These are phyloP conservation scores for Corrigiola litoralis DNA, from an alignment of 179 eudicot species.

Conservation along the genomic window DNA sequence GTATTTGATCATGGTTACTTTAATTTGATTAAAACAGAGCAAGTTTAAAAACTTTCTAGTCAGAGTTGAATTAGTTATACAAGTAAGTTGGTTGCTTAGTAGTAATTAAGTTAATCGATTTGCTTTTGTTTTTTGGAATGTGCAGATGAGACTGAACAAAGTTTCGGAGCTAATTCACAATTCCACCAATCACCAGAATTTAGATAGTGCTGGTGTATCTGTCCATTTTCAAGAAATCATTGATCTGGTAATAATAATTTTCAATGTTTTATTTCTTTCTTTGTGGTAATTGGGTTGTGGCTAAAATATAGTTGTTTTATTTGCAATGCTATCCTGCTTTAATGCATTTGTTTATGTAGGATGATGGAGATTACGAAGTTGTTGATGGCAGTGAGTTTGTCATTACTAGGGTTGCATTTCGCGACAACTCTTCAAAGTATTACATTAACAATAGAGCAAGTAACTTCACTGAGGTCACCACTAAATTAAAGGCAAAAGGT, in stretches of 20 bases:
- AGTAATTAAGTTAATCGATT: not conserved
- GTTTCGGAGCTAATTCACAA: constrained; percentile 98
- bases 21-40: not conserved
- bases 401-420: constrained; percentile 79
- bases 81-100: not conserved
- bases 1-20: not conserved
- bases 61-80: not conserved
- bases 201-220: constrained; percentile 93
- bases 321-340: too few species aligned
- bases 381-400: constrained; percentile 87
- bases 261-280: not conserved
- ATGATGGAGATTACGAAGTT: constrained; percentile 78
- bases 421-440: constrained; percentile 89
- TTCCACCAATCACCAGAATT: constrained; percentile 87
- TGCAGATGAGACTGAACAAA: constrained; percentile 96
- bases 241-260: constrained; percentile 50
- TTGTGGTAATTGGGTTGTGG: not conserved
- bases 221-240: constrained; percentile 93
- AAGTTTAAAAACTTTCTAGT: not conserved
- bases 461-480: constrained; percentile 90
- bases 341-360: constrained; percentile 34
- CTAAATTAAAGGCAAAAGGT: constrained; percentile 83
- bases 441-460: constrained; percentile 68
- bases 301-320: not conserved
- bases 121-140: constrained; percentile 6